Conservation (phyloP, 805 yeast species). For the Metschnikowia lachancei region DNA sequence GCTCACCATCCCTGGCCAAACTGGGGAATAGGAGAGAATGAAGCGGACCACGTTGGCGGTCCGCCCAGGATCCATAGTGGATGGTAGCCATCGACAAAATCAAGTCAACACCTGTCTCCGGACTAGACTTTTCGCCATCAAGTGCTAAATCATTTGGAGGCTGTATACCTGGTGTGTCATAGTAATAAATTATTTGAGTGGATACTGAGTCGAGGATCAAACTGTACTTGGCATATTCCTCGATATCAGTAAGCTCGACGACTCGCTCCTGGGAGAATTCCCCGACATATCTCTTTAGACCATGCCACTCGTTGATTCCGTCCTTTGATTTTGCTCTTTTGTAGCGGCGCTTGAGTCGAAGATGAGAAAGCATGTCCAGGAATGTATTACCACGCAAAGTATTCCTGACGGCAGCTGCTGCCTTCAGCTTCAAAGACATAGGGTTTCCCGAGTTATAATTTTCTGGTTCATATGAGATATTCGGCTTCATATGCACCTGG, state of each 20-base stretch:
- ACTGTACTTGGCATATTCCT: constrained; percentile 81
- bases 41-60: constrained; percentile 69
- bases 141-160: background rate
- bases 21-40: constrained; percentile 69
- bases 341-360: constrained; percentile 3
- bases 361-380: constrained; percentile 3
- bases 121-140: constrained; percentile 15
- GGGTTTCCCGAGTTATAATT: constrained; percentile 1
- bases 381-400: constrained; percentile 2
- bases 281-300: constrained; percentile 66
- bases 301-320: constrained; percentile 59
- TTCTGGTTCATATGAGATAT: constrained; percentile 53
- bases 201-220: constrained; percentile 60
- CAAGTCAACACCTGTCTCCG: constrained; percentile 55
- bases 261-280: constrained; percentile 31
- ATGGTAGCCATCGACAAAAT: constrained; percentile 59
- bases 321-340: background rate
- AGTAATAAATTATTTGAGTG: constrained; percentile 57
- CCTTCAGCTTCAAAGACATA: constrained; percentile 1
- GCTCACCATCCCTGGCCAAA: constrained; percentile 52
- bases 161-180: constrained; percentile 64
- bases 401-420: constrained; percentile 3
- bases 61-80: constrained; percentile 95
- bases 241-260: constrained; percentile 36
- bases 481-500: constrained; percentile 64